Base-by-base conservation (phyloP, 164 flowering plant species). In the Chloranthus sessilifolius region DNA sequence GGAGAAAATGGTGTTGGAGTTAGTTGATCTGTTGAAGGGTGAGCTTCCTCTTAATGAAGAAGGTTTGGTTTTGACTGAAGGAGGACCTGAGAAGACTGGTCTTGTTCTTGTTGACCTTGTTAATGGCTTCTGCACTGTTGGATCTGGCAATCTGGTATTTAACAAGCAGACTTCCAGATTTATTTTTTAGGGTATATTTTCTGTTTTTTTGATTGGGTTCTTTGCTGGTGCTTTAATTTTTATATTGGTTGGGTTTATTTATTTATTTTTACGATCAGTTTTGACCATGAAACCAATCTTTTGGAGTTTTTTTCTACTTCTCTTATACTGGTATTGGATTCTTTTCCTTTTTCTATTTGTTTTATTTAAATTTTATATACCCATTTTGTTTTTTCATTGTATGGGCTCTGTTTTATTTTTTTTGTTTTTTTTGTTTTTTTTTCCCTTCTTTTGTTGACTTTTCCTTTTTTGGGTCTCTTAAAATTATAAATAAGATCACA, bases 91-190 rank as follows among this genome's bases (percentile, higher is more conserved):
- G 15, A 12, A 16, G 25, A 56, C 67, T 38, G 83, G 79, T 31
- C 72, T 79, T 7, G 89, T 79, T 56, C 74, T 81, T 24, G 82
- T 81, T 28, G 84, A 79, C 59, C 44, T 76, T 58, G 60, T 74
- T 61, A 81, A 81, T 67, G 84, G 88, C 16, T 79, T 81, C 64
- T 81, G 88, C 59, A 77, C 84, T 23, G 77, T 75, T 47, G 88
- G 88, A 36, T 77, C 81, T 60, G 88, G 88, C 19, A 68, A 62
- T 61, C 68, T 82, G 81, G 80, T 73, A 21, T 47, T n/a, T 44
- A 1, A 11, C 19, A 23, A 40, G 1, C 44, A 11, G 8, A 10
- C 44, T 0, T 7, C 16, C 20, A 10, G n/a, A n/a, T n/a, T n/a
- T n/a, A n/a, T n/a, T n/a, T n/a, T n/a, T n/a, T n/a, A n/a, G n/a